Percentiles rank a stretch among this genome's conserved stretches.
Conservation (phyloP, 1,284 basidiomycete genomes). For the Cryptococcus jaspeensis region DNA sequence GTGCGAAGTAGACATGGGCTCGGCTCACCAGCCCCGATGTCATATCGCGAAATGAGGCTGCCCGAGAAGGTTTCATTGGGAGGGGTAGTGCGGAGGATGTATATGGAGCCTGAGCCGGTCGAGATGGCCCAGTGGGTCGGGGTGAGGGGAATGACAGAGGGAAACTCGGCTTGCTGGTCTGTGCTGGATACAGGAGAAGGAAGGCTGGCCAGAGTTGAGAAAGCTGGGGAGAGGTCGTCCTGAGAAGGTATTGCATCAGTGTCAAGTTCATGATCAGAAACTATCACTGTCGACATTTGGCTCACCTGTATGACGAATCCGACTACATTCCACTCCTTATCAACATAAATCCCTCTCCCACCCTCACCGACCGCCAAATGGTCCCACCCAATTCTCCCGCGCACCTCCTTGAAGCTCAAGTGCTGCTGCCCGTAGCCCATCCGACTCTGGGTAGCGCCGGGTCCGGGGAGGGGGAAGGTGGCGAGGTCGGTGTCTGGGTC, state of each 20-base stretch:
- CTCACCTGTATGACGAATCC: conserved; percentile 58
- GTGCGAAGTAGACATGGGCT: conserved; percentile 57
- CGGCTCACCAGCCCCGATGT: conserved; percentile 41
- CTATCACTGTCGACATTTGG: conserved; percentile 18
- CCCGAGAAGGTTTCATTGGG: conserved; percentile 42
- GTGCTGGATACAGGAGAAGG: conserved; percentile 51
- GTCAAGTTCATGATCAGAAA: conserved; percentile 28
- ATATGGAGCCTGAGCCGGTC: conserved; percentile 70
- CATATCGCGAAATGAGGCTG: conserved; percentile 60
- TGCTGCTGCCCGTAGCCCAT: conserved; percentile 32
- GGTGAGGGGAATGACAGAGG: conserved; percentile 64
- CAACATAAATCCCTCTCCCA: conserved; percentile 64
- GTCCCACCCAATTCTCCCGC: conserved; percentile 79
- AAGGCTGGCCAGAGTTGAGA: conserved; percentile 62
- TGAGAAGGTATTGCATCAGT: conserved; percentile 42
- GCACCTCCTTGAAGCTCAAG: conserved; percentile 60
- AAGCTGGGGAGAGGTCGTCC: conserved; percentile 59
- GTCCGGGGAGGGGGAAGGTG: conserved; percentile 28
- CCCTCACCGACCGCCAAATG: conserved; percentile 63
- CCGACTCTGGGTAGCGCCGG: conserved; percentile 42
- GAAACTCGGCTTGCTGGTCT: conserved; percentile 63
- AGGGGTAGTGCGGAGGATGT: conserved; percentile 55
- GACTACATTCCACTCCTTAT: conserved; percentile 64
- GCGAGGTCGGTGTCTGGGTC: conserved; percentile 29
- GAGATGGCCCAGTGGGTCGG: conserved; percentile 61